A percentile compares a stretch with the other conserved stretches of the same genome.
phyloP scores from a whole-genome alignment of 441 rosid species.

The Sinapis alba region DNA sequence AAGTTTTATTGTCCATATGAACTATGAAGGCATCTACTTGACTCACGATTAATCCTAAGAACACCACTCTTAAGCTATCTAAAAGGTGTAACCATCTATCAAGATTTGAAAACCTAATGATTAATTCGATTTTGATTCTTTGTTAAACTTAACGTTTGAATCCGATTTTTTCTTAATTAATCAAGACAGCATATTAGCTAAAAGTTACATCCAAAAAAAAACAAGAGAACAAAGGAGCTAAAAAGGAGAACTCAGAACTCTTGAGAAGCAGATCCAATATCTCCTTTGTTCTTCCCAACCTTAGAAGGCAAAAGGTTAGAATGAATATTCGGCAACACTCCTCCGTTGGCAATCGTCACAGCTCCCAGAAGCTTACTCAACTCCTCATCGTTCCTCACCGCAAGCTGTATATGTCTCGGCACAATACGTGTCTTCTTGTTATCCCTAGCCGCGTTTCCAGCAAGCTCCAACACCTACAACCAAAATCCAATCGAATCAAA shows the following conservation, averaged over 20 bases:
- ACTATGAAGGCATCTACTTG: too few relatives aligned
- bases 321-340: conserved; percentile 81
- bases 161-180: background rate
- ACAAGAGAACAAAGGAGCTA: background rate
- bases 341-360: conserved; percentile 83
- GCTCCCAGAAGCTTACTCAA: conserved; percentile 72
- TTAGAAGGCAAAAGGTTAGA: conserved; percentile 66
- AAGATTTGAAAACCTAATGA: too few relatives aligned
- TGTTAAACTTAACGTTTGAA: too few relatives aligned
- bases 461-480: conserved; percentile 66
- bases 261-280: conserved; percentile 81
- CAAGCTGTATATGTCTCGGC: conserved; percentile 81
- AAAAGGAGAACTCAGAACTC: conserved; percentile 47
- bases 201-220: background rate
- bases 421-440: conserved; percentile 77
- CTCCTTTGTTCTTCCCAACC: conserved; percentile 62
- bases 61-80: too few relatives aligned
- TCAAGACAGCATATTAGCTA: background rate
- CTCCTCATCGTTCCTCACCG: conserved; percentile 81
- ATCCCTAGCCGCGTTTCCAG: conserved; percentile 83
- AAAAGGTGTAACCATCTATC: too few relatives aligned
- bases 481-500: background rate
- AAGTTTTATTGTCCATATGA: too few relatives aligned
- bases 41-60: too few relatives aligned
- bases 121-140: too few relatives aligned